Evolutionary conservation across 768 basidiomycete genomes (phyloP), one percentile per base, ranked within the genome.

Genomic region (Hysterangium stoloniferum): DNA sequence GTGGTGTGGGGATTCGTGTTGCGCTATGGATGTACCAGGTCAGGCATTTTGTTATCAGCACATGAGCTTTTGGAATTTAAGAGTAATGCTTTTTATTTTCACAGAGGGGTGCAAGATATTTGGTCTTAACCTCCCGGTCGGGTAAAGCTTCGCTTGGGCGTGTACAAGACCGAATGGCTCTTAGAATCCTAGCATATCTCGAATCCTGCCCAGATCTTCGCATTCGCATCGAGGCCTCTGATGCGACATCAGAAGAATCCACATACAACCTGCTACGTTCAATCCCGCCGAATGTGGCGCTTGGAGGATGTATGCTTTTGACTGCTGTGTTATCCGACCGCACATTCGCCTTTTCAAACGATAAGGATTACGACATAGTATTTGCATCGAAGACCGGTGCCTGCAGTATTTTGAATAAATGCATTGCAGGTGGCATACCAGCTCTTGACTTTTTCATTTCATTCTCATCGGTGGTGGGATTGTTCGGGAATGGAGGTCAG

Each of bases 21-120:
- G 70, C 71, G 7, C 38, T 68, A n/a, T 72, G 66, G 64, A 67
- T 74, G 67, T 72, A 72, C 52, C 42, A 66, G 60, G 71, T 71
- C 42, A 5, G 63, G 19, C 19, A 40, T n/a, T n/a, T n/a, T n/a
- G n/a, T n/a, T n/a, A n/a, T 32, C 13, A 27, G 12, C 4, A 13
- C 22, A 13, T 3, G 15, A 22, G 9, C 22, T 17, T 40, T 24
- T 38, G 24, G 8, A 25, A 42, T 22, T 15, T 57, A 3, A 8
- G 41, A 15, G 41, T 32, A 2, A 36, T 13, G 13, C 42, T 45
- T 25, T 17, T 3, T 9, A 19, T 38, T n/a, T 12, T 4, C 43
- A 15, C 41, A 71, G 69, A 58, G 62, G 31, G 71, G 71, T 20
- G 71, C 69, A 25, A 59, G 64, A 13, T 56, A 62, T 41, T 59